phyloP scores from a whole-genome alignment of 1,284 basidiomycete species.

The Chalciporus sp. region DNA sequence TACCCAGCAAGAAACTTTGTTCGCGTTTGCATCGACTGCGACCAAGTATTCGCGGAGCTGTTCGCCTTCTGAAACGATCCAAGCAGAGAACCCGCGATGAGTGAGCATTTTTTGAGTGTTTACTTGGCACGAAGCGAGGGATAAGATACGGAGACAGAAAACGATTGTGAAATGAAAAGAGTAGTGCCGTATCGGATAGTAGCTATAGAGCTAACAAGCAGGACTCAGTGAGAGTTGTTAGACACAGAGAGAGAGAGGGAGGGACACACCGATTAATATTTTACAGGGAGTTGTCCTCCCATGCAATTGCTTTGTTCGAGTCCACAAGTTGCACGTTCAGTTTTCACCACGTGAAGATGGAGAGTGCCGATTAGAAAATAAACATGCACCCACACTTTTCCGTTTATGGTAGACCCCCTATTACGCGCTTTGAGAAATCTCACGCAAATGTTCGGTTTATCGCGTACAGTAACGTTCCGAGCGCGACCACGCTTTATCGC shows the following conservation, averaged over 20 bases:
- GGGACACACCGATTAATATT: slow-evolving; percentile 7
- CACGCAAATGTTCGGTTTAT: slow-evolving; percentile 5
- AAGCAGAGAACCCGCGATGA: slow-evolving; percentile 64
- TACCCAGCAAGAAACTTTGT: slow-evolving; percentile 65
- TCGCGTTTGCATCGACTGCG: slow-evolving; percentile 42
- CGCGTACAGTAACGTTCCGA: not conserved
- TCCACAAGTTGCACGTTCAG: slow-evolving; percentile 1
- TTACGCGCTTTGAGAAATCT: slow-evolving; percentile 2
- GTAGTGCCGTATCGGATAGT: not conserved
- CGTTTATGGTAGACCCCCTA: not conserved
- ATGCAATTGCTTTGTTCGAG: slow-evolving; percentile 12
- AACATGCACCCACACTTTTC: slow-evolving; percentile 15
- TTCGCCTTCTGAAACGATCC: slow-evolving; percentile 55
- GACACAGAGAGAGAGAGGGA: not conserved
- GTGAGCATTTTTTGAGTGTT: slow-evolving; percentile 43
- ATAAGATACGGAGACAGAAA: slow-evolving; percentile 6
- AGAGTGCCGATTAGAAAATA: slow-evolving; percentile 6
- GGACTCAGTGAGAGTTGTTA: not conserved
- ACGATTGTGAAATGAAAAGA: slow-evolving; percentile 7
- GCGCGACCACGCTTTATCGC: not conserved
- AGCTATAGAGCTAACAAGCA: not conserved
- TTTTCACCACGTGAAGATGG: slow-evolving; percentile 16
- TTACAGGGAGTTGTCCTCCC: not conserved
- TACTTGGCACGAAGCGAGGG: not conserved
- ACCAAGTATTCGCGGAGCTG: slow-evolving; percentile 54